Evolutionary conservation across 768 basidiomycete genomes (phyloP), one percentile per base, ranked within the genome.

Genomic region (Xerocomellus amylosporus): DNA sequence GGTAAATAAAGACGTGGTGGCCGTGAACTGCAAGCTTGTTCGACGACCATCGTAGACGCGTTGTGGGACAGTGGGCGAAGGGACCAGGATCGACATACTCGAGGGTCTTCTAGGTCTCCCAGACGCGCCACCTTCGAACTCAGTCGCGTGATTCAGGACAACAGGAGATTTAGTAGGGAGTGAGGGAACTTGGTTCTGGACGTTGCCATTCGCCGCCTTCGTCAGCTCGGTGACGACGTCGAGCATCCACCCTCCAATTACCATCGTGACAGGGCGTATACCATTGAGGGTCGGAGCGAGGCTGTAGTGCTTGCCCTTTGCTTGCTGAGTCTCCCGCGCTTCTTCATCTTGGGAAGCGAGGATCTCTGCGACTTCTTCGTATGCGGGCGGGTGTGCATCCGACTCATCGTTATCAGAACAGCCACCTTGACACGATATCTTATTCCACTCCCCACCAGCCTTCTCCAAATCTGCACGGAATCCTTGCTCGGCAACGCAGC

Each of bases 401-500:
- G 58, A 55, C 20, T 73, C 49, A 53, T 78, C 76, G 56, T 71
- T 73, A 37, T 76, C 75, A 13, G 77, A 67, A 56, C 74, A 79
- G 5, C 85, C 86, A 26, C 82, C 79, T 86, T 89, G 13, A 74
- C 66, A 42, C 73, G 86, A 76, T 86, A 97, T 88, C 56, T 72
- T 71, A 30, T 78, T 74, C 71, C 95, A 98, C 59, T 87, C 87
- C 28, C 90, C 88, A 3, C 69, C 60, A 4, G 64, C 71, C 15
- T 59, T 68, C 66, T 93, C 90, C 47, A 98, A 79, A 64, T 96
- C 95, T 2, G 70, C 71, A 2, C 93, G 82, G 71, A 84, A 96
- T 1, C 97, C 97, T 63, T 93, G 88, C 67, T 98, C 92, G 44
- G 87, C 87, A 30, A 97, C 83, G 0, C 67, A 61, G 0, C 95